Evolutionary conservation across 2,329 filamentous ascomycete species (phyloP), one percentile per base, ranked within the genome.

Genomic region (Phoma sp.): DNA sequence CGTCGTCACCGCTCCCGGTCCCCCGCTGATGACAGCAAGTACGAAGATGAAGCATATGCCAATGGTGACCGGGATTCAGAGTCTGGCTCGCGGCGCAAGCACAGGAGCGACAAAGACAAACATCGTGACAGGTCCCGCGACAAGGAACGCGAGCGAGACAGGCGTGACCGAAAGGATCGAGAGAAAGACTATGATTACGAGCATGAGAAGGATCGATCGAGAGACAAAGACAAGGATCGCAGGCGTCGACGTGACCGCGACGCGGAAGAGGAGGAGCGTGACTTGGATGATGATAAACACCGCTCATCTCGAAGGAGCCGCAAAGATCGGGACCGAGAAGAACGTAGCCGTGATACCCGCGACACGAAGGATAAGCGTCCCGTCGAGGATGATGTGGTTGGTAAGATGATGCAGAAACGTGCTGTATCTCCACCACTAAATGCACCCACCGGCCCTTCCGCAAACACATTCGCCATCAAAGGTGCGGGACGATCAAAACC

Each of bases 191-290:
- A 79, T 30, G 67, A 70, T 39, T 64, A 71, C 47, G 67, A 73
- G 25, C 64, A 77, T 47, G 77, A 81, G 18, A 75, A 77, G 64
- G 78, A 71, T 30, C 56, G 69, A n/a, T 67, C 65, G 7, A 66
- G 69, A 11, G 71, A 73, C 12, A 74, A 73, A 46, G 72, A 74
- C 45, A 64, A 63, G 40, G 72, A 78, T 15, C 80, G 81, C 26
- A 80, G 79, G 53, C 81, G 81, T 3, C 80, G 79, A 23, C 83
- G 82, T 21, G 80, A 82, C 40, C 80, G 80, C 18, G 74, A 68
- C 21, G 62, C 37, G 42, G 76, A 68, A 53, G 67, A 68, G 21
- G 71, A 75, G 10, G 67, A 74, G 9, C 64, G 64, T 23, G 71
- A 73, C n/a, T 68, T 73, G 42, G 71, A 73, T n/a, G 73, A 77